Evolutionary conservation across 2,329 filamentous ascomycete species (phyloP).

Genomic region (Spiromastix sp.): DNA sequence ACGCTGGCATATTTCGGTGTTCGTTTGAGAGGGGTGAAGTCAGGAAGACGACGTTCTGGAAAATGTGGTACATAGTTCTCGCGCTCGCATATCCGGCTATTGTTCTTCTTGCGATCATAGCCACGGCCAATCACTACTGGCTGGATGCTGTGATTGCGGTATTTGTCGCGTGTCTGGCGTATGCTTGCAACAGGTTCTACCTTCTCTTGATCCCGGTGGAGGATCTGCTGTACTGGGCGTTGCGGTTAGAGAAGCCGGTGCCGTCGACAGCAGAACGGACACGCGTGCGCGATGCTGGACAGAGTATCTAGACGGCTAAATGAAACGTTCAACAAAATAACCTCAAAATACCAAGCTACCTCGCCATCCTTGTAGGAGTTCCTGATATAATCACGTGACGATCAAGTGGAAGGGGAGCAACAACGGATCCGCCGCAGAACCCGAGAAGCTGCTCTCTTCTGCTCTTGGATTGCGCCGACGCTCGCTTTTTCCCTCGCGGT

Average conservation of each 20-base stretch:
- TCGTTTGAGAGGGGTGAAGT: slow-evolving; percentile 32
- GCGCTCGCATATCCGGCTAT: slow-evolving; percentile 41
- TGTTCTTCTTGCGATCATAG: slow-evolving; percentile 43
- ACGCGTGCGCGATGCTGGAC: too few relatives aligned
- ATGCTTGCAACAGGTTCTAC: slow-evolving; percentile 40
- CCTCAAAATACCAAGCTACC: too few relatives aligned
- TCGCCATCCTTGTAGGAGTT: too few relatives aligned
- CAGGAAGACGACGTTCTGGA: slow-evolving; percentile 31
- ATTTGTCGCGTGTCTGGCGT: slow-evolving; percentile 38
- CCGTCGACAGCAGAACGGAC: slow-evolving; percentile 39
- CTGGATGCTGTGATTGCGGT: slow-evolving; percentile 44
- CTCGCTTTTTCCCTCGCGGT: too few relatives aligned
- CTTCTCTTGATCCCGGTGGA: slow-evolving; percentile 42
- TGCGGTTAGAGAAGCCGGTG: slow-evolving; percentile 43
- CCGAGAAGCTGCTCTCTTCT: too few relatives aligned
- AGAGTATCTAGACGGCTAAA: too few relatives aligned
- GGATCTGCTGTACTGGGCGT: slow-evolving; percentile 37
- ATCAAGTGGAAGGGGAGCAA: too few relatives aligned
- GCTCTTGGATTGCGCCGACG: too few relatives aligned
- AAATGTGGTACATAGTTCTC: slow-evolving; percentile 34
- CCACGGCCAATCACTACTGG: slow-evolving; percentile 51
- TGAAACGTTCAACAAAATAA: too few relatives aligned
- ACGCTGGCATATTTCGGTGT: slow-evolving; percentile 40
- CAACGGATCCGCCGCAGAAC: too few relatives aligned
- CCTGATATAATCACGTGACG: too few relatives aligned